A percentile compares a stretch with the other conserved stretches of the same genome.
These are phyloP conservation scores for Tetratostichococcus sp. DNA, from an alignment of 139 green algal species.

Conservation along the genomic window DNA sequence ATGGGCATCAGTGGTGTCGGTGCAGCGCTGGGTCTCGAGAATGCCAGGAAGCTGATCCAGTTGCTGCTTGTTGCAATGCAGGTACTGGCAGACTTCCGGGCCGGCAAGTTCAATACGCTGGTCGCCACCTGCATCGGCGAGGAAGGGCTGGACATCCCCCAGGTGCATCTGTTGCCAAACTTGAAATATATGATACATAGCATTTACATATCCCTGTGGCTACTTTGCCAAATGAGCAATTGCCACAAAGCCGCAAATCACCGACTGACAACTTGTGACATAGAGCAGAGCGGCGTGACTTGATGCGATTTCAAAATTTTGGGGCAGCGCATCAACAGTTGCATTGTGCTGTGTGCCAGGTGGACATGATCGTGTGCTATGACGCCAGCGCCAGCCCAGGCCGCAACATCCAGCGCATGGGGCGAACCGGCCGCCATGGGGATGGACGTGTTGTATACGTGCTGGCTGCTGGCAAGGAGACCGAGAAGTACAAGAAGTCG, in stretches of 20 bases:
- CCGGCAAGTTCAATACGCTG: conserved; percentile 67
- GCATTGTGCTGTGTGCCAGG: conserved; percentile 33
- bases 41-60: no score
- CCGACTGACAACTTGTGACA: no score
- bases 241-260: no score
- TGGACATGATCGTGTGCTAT: conserved; percentile 93
- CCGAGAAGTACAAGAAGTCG: conserved; percentile 51
- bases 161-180: conserved; percentile 31
- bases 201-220: no score
- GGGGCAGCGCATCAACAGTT: no score
- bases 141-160: conserved; percentile 94
- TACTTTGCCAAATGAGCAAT: no score
- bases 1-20: no score
- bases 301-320: no score
- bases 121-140: conserved; percentile 94
- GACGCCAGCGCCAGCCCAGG: conserved; percentile 73
- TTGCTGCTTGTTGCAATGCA: not conserved
- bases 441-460: conserved; percentile 85
- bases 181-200: no score
- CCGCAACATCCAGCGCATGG: conserved; percentile 85
- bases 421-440: conserved; percentile 83
- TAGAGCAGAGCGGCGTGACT: no score
- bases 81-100: conserved; percentile 53
- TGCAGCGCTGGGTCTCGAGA: no score
- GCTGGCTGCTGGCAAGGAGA: conserved; percentile 61